Percentiles rank a stretch among this genome's conserved stretches.
Evolutionary conservation across 352 stramenopile genomes (phyloP).

Genomic region (Globisporangium irregulare): DNA sequence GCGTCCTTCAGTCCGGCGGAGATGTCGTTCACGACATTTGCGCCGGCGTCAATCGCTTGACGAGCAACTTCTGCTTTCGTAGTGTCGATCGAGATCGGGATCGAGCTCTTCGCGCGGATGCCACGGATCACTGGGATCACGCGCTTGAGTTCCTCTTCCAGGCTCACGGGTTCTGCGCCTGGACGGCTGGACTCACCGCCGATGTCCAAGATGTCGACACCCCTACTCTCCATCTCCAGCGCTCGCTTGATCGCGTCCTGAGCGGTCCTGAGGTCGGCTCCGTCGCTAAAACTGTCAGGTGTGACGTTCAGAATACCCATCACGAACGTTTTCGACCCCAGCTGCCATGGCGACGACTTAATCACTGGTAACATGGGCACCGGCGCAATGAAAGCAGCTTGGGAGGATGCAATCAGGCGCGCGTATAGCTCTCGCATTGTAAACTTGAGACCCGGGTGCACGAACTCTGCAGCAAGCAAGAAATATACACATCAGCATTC

Average conservation of each 20-base stretch:
- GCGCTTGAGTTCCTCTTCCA: conserved; percentile 90
- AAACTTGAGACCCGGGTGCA: conserved; percentile 74
- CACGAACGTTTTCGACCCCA: conserved; percentile 81
- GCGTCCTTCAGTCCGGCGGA: conserved; percentile 92
- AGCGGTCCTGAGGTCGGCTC: conserved; percentile 35
- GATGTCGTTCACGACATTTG: conserved; percentile 98
- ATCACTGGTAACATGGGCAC: conserved; percentile 50
- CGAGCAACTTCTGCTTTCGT: conserved; percentile 89
- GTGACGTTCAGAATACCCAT: conserved; percentile 99
- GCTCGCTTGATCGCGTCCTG: conserved; percentile 79
- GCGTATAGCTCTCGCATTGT: conserved; percentile 74
- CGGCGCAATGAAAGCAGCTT: conserved; percentile 32
- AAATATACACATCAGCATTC: no score
- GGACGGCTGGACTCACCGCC: conserved; percentile 98
- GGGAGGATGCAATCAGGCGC: conserved; percentile 22
- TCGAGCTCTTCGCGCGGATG: conserved; percentile 68
- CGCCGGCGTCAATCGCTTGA: conserved; percentile 90
- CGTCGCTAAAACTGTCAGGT: conserved; percentile 96
- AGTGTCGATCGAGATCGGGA: conserved; percentile 97
- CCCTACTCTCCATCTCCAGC: conserved; percentile 85
- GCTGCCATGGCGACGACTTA: conserved; percentile 38
- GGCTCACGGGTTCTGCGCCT: conserved; percentile 83
- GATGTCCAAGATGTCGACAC: conserved; percentile 96
- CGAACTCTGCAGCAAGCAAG: conserved; percentile 33
- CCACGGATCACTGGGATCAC: conserved; percentile 93